Evolutionary conservation across 2,329 filamentous ascomycete genomes (phyloP).

Genomic region (Penicillium decumbens): DNA sequence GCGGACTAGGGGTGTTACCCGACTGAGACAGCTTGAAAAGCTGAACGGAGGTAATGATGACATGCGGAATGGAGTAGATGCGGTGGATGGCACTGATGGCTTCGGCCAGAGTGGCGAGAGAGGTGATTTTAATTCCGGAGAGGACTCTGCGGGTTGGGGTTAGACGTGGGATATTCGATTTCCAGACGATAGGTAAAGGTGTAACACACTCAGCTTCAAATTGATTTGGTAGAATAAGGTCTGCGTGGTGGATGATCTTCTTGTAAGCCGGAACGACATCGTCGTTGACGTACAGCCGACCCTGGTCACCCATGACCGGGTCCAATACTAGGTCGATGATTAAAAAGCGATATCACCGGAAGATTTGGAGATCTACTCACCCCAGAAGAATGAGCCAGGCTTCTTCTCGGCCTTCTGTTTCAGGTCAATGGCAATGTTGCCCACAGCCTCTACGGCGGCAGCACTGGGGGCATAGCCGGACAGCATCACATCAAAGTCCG

Average conservation of each 20-base stretch:
- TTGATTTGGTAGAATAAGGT: conserved; percentile 91
- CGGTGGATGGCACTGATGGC: conserved; percentile 76
- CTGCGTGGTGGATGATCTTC: conserved; percentile 69
- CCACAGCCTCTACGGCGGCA: conserved; percentile 75
- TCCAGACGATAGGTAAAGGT: background rate
- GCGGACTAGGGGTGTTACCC: conserved; percentile 28
- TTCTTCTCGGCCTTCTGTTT: conserved; percentile 58
- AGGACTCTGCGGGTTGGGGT: conserved; percentile 57
- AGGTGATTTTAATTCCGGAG: conserved; percentile 75
- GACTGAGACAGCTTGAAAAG: conserved; percentile 53
- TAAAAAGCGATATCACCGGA: background rate
- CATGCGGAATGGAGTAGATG: conserved; percentile 72
- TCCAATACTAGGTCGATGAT: conserved; percentile 62
- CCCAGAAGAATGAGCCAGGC: conserved; percentile 85
- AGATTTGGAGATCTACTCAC: conserved; percentile 35
- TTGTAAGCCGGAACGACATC: conserved; percentile 92
- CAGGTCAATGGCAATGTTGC: conserved; percentile 75
- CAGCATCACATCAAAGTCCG: conserved; percentile 88
- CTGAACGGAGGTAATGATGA: conserved; percentile 87
- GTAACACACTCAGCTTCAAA: conserved; percentile 83
- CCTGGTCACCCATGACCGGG: conserved; percentile 97
- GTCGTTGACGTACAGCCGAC: conserved; percentile 81
- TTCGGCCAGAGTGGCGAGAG: conserved; percentile 64
- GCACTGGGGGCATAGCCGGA: conserved; percentile 92
- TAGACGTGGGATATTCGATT: background rate